Base-by-base conservation (phyloP, 2,329 filamentous ascomycete genomes). In the Verticillium alfalfae region DNA sequence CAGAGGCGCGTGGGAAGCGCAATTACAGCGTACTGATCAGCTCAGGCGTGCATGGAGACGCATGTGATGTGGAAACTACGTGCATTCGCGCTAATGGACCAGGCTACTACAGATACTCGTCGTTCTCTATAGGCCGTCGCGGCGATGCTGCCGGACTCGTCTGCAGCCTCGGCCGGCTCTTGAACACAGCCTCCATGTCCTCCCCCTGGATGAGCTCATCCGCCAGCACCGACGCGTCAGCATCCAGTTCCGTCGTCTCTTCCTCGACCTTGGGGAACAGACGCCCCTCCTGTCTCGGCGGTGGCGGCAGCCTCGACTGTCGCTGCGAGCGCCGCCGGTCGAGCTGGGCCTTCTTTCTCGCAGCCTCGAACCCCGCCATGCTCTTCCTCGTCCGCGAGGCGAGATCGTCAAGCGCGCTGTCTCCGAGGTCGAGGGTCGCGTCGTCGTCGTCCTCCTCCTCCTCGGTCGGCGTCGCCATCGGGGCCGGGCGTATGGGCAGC, bases 141-240 rank as follows among this genome's bases (percentile, higher is more conserved):
- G 83, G 83, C 61, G 79, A 84, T 9, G 79, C 77, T 2, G 87
- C 72, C 1, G 93, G 92, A 72, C 92, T 96, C 12, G 85, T 85
- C 66, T 88, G 88, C 66, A 97, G 86, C 73, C 88, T 90, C 0
- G 93, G 93, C 66, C 93, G 78, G 65, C 91, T 93, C 75, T 88
- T 91, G 72, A 97, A 97, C 1, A 97, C 88, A 34, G 88, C 89
- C 63, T 90, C 89, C 73, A 92, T 90, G 63, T 96, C 92, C 66
- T 92, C 88, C 60, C 16, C 82, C 16, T 66, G 82, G 61, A 96
- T 87, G 49, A 96, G 76, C 65, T 88, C 84, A 69, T 94, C 89
- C 0, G 84, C 81, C 9, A 90, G 81, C 1, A 86, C 81, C 31
- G 73, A 69, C n/a, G 74, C 70, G 37, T 73, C 70, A 39, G 67